phyloP scores from a whole-genome alignment of 2,329 filamentous ascomycete genomes.

The Hymenoscyphus fructigenus region DNA sequence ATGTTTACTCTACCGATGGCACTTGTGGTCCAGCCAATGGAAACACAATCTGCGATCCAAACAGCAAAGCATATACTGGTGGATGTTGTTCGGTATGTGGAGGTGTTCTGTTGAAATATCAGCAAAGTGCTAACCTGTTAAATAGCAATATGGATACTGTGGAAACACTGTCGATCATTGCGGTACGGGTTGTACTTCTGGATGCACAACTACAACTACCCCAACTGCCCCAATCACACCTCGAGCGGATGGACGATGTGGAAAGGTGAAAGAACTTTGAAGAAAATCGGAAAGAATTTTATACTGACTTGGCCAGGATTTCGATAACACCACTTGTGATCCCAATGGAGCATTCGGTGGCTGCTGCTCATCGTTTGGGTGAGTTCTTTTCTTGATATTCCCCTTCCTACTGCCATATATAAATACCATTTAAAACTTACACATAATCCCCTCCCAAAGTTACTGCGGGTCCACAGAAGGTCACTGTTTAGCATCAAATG shows the following conservation, averaged over 20 bases:
- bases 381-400: slow-evolving; percentile 14
- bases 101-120: slow-evolving; percentile 53
- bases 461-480: slow-evolving; percentile 30
- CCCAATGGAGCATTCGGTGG: slow-evolving; percentile 31
- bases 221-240: neutral
- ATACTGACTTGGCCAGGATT: slow-evolving; percentile 17
- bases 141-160: slow-evolving; percentile 18
- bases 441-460: slow-evolving; percentile 18
- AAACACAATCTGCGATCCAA: slow-evolving; percentile 48
- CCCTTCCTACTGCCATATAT: slow-evolving; percentile 1
- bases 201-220: slow-evolving; percentile 26
- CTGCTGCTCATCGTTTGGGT: slow-evolving; percentile 35
- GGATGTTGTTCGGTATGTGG: slow-evolving; percentile 51
- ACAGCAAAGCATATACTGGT: slow-evolving; percentile 47
- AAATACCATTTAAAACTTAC: slow-evolving; percentile 3
- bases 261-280: slow-evolving; percentile 18
- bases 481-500: slow-evolving; percentile 28
- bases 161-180: slow-evolving; percentile 49
- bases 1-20: slow-evolving; percentile 50
- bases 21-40: slow-evolving; percentile 51
- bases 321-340: slow-evolving; percentile 33
- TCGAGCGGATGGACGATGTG: slow-evolving; percentile 34
- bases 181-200: slow-evolving; percentile 56
- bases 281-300: neutral
- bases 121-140: slow-evolving; percentile 35